Base-by-base conservation (phyloP, 2,329 filamentous ascomycete species). In the Microdochium nivale region DNA sequence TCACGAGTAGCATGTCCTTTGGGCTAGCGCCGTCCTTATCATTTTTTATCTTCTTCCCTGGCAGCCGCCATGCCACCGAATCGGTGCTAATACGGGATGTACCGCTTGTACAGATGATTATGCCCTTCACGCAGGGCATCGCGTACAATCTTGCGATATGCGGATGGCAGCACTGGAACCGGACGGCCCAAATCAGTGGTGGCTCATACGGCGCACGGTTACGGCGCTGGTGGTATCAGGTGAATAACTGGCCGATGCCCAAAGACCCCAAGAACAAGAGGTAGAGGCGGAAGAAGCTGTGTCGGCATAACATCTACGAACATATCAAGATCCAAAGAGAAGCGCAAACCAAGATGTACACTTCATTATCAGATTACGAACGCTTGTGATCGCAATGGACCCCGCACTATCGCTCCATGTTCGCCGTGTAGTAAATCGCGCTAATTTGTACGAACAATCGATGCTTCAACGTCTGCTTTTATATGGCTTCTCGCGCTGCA, bases 151-250 rank as follows among this genome's bases (percentile, higher is more conserved):
- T 97, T 37, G 78, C 86, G 14, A 78, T 96, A 51, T 83, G 82
- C 58, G 94, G 92, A 52, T 97, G 92, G 92, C 84, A 90, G 62
- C 80, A 87, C 66, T 96, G 88, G 88, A 96, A 97, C 68, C 79
- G 80, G 54, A 86, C 79, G 53, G 85, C 88, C 14, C 83, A 84
- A 63, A 77, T 96, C 58, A 84, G 83, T 56, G 94, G 94, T 9
- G 83, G 81, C 59, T 84, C 83, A 25, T 72, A 88, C 16, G 94
- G 94, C 23, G 89, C 88, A 7, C 81, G 80, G 58, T 72, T 94
- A 48, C 78, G 94, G 60, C 78, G 90, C 58, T 97, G 92, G 94
- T 99, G 94, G 92, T 96, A 90, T 74, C 81, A 80, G 23, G 88
- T 95, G 19, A 97, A 97, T 65, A 90, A 95, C 62, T 97, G 94